Base-by-base conservation (phyloP, 305 asterid species). In the Fraxinus nigra region DNA sequence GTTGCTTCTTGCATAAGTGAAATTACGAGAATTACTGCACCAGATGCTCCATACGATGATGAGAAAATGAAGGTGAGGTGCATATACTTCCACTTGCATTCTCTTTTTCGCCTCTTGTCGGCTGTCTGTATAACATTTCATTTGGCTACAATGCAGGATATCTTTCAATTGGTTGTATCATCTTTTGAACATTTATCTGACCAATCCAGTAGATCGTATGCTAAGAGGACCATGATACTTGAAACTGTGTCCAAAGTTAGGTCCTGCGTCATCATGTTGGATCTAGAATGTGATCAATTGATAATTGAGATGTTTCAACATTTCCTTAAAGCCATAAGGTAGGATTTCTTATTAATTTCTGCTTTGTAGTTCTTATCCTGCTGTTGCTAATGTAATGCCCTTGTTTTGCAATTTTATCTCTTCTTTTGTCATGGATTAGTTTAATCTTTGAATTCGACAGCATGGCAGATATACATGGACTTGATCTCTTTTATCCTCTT, bases 231-330 rank as follows among this genome's bases (percentile, higher is more conserved):
- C 82, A 59, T 91, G 81, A 89, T 96, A 82, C 95, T 96, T 81
- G 97, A 96, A 90, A 94, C 97, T 69, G 93, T 96, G 86, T 92
- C 98, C 85, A 92, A 91, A 91, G 94, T 92, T 79, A 90, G 98
- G 83, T 94, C 98, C n/a, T 94, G 98, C 80, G 97, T 96, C 78
- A 92, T 96, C 72, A 91, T 96, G 99, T 84, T 96, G 97, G 99
- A 96, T 86, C 88, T 94, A 80, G 99, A 94, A 88, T 96, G 99
- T 38, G 98, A 94, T 82, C 90, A 84, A 77, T 89, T 96, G 93
- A 86, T 96, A 70, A 80, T 86, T 72, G 94, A 93, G 89, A 96
- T 96, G 99, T 94, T 94, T 84, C 92, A 88, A 84, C 90, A 91
- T 88, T 96, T 96, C 77, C 88, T 96, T 77, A 87, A 87, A 74